Base-by-base conservation (phyloP, 1,284 basidiomycete species). In the Boletus semigastroideus region DNA sequence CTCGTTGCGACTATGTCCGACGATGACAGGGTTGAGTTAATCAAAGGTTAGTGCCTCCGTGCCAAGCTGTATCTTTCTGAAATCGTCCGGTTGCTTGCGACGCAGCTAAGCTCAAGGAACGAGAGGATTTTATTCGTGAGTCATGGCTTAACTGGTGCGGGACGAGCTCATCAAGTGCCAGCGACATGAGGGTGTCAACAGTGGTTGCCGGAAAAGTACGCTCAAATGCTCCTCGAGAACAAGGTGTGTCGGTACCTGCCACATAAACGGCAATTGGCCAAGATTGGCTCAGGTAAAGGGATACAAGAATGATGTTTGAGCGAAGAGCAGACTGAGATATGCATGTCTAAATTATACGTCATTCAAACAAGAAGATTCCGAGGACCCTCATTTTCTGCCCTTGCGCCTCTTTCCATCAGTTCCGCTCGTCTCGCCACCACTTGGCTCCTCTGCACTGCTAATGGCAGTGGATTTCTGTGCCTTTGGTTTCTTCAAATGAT, bases 141-240 rank as follows among this genome's bases (percentile, higher is more conserved):
- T 89, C 90, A 51, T 99, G 96, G 96, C 80, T 98, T 42, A 88
- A 86, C 78, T 99, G 53, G 92, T 98, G 48, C 85, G 87, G 57
- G 87, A 93, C 57, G 92, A 97, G 72, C 82, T 99, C 51, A 82
- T 86, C 57, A 95, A 94, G 72, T 99, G 96, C 74, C 92, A 96
- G 69, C 81, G 85, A 64, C 79, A 82, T 19, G 96, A 99, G 75
- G 94, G 95, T 49, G 91, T 95, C 41, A 96, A 97, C 73, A 84
- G 68, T 88, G 90, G 71, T 72, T 97, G 50, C 84, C 91, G 38
- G 88, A 96, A 58, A 87, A 86, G 71, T 98, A 98, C 69, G 71
- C 87, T 34, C 76, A 78, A 46, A 87, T 97, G 85, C 73, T 98
- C 57, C 78, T 79, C 70, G 87, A 92, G 52, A 92, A 90, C 69